Evolutionary conservation across 2,329 filamentous ascomycete genomes (phyloP).

Genomic region (Lecanicillium sp.): DNA sequence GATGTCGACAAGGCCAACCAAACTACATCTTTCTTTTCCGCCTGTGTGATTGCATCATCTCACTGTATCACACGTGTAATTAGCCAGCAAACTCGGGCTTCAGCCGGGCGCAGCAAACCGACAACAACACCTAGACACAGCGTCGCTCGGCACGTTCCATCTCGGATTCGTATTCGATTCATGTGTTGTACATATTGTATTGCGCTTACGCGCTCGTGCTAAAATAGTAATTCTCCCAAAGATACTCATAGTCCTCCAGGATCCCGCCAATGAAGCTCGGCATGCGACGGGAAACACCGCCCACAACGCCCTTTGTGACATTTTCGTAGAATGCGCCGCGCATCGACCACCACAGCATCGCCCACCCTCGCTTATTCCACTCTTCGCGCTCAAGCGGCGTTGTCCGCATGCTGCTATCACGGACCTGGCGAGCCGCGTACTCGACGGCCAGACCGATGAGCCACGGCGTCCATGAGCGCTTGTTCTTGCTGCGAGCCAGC

Average conservation of each 20-base stretch:
- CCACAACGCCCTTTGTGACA: slow-evolving; percentile 68
- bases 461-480: slow-evolving; percentile 87
- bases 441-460: slow-evolving; percentile 77
- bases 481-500: slow-evolving; percentile 63
- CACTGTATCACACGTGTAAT: no score
- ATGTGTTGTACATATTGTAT: not conserved
- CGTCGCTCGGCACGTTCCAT: no score
- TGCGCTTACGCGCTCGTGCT: slow-evolving; percentile 41
- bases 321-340: slow-evolving; percentile 95
- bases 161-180: not conserved
- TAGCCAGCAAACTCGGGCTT: no score
- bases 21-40: no score
- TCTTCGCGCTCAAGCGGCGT: slow-evolving; percentile 87
- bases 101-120: no score
- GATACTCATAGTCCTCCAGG: slow-evolving; percentile 90
- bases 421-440: slow-evolving; percentile 77
- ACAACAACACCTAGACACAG: no score
- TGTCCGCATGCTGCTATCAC: slow-evolving; percentile 65
- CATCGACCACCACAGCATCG: slow-evolving; percentile 93
- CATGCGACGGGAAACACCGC: slow-evolving; percentile 65
- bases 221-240: slow-evolving; percentile 99
- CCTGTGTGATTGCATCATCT: no score
- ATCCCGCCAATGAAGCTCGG: slow-evolving; percentile 77
- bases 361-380: slow-evolving; percentile 79
- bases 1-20: no score